phyloP scores from a whole-genome alignment of 768 basidiomycete genomes.

The Boletus rubroflammeus region DNA sequence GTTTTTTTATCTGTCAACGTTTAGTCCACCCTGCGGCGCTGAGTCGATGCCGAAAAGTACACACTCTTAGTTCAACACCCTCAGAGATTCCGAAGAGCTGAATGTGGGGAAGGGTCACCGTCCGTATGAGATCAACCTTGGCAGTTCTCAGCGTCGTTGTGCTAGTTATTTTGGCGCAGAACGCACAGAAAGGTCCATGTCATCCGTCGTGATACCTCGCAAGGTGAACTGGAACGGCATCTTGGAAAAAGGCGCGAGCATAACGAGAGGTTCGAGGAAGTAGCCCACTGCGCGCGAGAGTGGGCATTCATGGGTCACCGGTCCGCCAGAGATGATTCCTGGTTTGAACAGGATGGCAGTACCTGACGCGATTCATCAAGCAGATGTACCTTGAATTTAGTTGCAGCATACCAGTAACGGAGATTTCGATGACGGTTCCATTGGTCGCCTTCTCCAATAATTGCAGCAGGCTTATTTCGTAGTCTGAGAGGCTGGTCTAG shows the following conservation, averaged over 20 bases:
- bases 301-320: constrained; percentile 82
- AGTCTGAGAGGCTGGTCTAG: constrained; percentile 51
- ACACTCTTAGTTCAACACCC: constrained; percentile 82
- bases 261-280: constrained; percentile 86
- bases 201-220: constrained; percentile 89
- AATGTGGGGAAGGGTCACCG: constrained; percentile 86
- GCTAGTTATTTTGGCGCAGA: constrained; percentile 8
- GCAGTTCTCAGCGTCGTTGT: neutral
- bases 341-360: constrained; percentile 91
- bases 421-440: constrained; percentile 93
- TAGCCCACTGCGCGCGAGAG: constrained; percentile 88
- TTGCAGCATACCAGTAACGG: constrained; percentile 71
- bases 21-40: neutral
- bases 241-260: constrained; percentile 92
- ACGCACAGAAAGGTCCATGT: constrained; percentile 84
- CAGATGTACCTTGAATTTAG: neutral
- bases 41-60: constrained; percentile 12
- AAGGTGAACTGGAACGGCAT: constrained; percentile 77
- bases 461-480: constrained; percentile 86
- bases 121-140: constrained; percentile 85
- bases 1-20: constrained; percentile 75
- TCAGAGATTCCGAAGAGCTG: constrained; percentile 89
- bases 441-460: constrained; percentile 89
- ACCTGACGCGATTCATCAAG: constrained; percentile 45
- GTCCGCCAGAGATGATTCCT: constrained; percentile 84